Conservation (phyloP, 192 early-diverging fungal species). For the Thoreauomyces humboldtii region DNA sequence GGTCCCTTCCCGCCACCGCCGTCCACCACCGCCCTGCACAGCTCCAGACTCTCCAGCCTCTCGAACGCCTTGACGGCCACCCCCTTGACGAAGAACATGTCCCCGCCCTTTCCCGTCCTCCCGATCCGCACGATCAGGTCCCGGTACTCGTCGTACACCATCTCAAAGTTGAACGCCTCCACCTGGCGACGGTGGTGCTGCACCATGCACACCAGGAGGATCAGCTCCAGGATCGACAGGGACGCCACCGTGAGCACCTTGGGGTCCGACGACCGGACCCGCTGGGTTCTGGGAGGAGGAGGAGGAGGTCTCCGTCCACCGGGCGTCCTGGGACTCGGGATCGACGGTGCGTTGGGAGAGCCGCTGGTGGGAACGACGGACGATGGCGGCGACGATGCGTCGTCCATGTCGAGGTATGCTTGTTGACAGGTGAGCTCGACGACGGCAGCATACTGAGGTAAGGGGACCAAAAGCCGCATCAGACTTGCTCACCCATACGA, state of each 20-base stretch:
- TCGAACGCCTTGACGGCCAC: constrained; percentile 29
- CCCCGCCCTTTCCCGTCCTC: constrained; percentile 20
- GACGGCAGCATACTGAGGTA: too few relatives aligned
- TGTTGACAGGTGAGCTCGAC: too few relatives aligned
- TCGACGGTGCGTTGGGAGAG: too few relatives aligned
- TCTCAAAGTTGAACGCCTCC: constrained; percentile 86
- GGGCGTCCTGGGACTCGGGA: too few relatives aligned
- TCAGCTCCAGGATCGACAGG: constrained; percentile 77
- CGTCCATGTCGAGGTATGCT: too few relatives aligned
- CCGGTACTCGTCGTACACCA: constrained; percentile 91
- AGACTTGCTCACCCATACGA: too few relatives aligned
- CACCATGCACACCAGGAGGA: constrained; percentile 75
- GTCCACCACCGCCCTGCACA: constrained; percentile 25
- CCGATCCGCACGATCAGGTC: constrained; percentile 47
- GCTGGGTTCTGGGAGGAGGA: too few relatives aligned
- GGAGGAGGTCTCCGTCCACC: too few relatives aligned
- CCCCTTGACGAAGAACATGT: constrained; percentile 47
- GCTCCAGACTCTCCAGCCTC: constrained; percentile 15
- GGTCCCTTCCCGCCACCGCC: constrained; percentile 64
- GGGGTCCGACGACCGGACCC: background rate
- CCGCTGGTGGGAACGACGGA: too few relatives aligned
- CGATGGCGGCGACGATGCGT: too few relatives aligned
- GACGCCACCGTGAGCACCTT: constrained; percentile 48
- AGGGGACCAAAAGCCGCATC: too few relatives aligned
- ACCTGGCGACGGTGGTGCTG: constrained; percentile 65